Evolutionary conservation across 208 protist genomes (phyloP).

Genomic region (Acanthamoeba castellanii): DNA sequence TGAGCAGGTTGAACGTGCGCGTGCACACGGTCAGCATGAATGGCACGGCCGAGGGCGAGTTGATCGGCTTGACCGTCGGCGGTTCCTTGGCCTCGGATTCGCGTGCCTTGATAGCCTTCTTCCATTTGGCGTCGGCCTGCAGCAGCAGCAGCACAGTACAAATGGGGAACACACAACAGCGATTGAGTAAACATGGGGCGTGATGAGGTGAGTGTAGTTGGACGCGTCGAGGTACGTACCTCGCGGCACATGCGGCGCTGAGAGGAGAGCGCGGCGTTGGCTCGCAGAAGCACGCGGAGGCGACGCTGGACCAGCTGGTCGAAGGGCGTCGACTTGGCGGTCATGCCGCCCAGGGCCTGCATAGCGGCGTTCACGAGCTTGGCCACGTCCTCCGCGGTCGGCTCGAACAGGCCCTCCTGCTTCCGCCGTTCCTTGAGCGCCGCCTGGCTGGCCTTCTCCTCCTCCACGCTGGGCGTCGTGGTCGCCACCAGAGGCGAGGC

Average conservation of each 20-base stretch:
- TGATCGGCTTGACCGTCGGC: not conserved
- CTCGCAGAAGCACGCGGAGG: not conserved
- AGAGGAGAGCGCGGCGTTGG: not conserved
- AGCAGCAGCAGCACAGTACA: not conserved
- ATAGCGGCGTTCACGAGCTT: not conserved
- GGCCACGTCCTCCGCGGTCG: not conserved
- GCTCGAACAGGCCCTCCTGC: constrained; percentile 19
- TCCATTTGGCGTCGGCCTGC: not conserved
- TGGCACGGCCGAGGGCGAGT: not conserved
- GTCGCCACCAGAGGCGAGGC: not conserved
- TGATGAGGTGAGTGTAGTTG: too few species aligned
- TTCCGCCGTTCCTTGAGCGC: not conserved
- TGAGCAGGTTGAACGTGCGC: constrained; percentile 7
- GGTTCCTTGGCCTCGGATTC: not conserved
- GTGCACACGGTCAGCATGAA: constrained; percentile 67
- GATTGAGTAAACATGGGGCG: too few species aligned
- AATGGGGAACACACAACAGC: too few species aligned
- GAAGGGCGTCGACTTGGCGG: constrained; percentile 21
- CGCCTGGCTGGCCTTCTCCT: not conserved
- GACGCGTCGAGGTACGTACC: not conserved
- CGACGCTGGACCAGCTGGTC: constrained; percentile 17
- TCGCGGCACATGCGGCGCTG: not conserved
- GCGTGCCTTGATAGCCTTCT: not conserved
- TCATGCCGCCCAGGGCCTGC: constrained; percentile 17
- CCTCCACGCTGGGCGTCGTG: not conserved